A percentile compares a stretch with the other conserved stretches of the same genome.
phyloP scores from a whole-genome alignment of 345 rosid species.

The Euphorbia peplus region DNA sequence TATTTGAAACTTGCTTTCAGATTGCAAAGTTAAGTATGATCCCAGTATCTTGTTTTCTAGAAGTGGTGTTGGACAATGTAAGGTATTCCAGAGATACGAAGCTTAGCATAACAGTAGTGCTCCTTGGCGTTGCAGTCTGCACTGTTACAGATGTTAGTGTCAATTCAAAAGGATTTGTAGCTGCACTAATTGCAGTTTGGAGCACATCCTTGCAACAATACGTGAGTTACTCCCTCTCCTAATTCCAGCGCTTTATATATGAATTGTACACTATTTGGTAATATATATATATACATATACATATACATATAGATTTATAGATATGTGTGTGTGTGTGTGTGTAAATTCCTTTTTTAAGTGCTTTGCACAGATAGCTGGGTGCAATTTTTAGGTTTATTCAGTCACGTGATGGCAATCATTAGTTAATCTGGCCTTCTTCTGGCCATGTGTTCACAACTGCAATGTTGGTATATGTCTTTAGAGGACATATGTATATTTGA shows the following conservation, averaged over 20 bases:
- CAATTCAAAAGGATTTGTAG: constrained; percentile 81
- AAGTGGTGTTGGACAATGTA: constrained; percentile 87
- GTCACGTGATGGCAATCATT: background rate
- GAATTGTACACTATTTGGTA: background rate
- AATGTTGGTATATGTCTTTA: background rate
- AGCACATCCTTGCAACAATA: constrained; percentile 98
- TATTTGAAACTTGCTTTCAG: constrained; percentile 38
- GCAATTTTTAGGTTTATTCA: background rate
- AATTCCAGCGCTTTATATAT: background rate
- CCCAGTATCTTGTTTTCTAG: constrained; percentile 92
- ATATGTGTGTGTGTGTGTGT: no score
- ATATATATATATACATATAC: no score
- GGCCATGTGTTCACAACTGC: background rate
- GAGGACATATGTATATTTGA: background rate
- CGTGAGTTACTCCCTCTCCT: constrained; percentile 45
- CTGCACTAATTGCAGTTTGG: constrained; percentile 93
- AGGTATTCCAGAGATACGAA: constrained; percentile 94
- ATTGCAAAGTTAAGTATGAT: constrained; percentile 99
- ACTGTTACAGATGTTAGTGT: constrained; percentile 99
- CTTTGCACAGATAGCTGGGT: background rate
- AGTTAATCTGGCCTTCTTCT: background rate
- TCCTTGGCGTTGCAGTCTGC: constrained; percentile 94
- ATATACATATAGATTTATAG: no score
- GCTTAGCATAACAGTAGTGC: constrained; percentile 90
- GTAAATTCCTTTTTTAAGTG: no score